These are phyloP conservation scores for Pharus latifolius DNA, from an alignment of 176 grass and related monocot species.

Conservation along the genomic window DNA sequence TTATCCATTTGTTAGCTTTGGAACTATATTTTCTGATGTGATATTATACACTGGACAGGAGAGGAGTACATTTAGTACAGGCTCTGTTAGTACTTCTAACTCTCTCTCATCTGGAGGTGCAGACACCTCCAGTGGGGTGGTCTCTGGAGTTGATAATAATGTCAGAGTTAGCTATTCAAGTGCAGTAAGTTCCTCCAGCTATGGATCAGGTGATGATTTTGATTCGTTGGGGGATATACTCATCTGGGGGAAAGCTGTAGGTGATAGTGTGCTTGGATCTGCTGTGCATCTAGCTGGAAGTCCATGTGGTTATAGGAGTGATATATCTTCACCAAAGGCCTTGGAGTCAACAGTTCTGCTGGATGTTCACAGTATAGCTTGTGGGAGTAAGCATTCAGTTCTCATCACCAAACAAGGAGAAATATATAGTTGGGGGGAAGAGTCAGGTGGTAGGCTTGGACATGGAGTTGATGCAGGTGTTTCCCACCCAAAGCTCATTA, in stretches of 20 bases:
- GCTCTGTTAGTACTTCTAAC: slow-evolving; percentile 30
- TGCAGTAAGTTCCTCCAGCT: slow-evolving; percentile 53
- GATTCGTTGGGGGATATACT: slow-evolving; percentile 55
- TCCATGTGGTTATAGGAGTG: slow-evolving; percentile 14
- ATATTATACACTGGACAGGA: slow-evolving; percentile 35
- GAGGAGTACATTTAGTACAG: slow-evolving; percentile 27
- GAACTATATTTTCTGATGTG: slow-evolving; percentile 59
- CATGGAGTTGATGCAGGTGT: slow-evolving; percentile 54
- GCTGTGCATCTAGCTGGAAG: slow-evolving; percentile 19
- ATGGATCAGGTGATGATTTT: slow-evolving; percentile 74
- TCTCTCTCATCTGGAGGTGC: slow-evolving; percentile 35
- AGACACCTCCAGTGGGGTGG: slow-evolving; percentile 34
- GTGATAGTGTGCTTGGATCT: slow-evolving; percentile 32
- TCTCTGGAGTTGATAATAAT: slow-evolving; percentile 35
- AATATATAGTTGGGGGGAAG: slow-evolving; percentile 64
- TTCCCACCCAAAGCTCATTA: slow-evolving; percentile 56
- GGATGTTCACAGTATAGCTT: slow-evolving; percentile 53
- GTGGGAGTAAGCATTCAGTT: slow-evolving; percentile 46
- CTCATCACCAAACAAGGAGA: slow-evolving; percentile 76
- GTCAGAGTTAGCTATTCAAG: slow-evolving; percentile 67
- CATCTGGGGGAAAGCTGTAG: slow-evolving; percentile 55
- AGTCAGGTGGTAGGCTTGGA: slow-evolving; percentile 59
- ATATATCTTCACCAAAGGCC: slow-evolving; percentile 46
- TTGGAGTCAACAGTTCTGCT: slow-evolving; percentile 48
- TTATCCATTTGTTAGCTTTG: slow-evolving; percentile 30